Evolutionary conservation across 371 early-diverging fungal genomes (phyloP).

Genomic region (Mucor plumbeus): DNA sequence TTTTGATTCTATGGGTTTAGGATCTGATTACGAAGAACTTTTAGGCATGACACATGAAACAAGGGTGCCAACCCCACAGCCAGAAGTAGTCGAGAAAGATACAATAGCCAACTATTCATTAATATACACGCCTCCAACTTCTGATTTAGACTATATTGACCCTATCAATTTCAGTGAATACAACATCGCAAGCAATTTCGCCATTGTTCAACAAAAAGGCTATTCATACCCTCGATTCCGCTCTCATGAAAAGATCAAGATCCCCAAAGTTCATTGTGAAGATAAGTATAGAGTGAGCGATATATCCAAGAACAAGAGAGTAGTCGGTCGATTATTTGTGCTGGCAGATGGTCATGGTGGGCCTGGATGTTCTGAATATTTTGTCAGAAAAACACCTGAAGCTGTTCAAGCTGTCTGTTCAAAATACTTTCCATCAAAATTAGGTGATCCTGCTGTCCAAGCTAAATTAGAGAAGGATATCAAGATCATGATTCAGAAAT

Average conservation of each 20-base stretch:
- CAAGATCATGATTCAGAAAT: conserved; percentile 51
- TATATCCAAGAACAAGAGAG: conserved; percentile 28
- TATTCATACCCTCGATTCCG: conserved; percentile 70
- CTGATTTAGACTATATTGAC: conserved; percentile 45
- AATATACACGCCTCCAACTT: conserved; percentile 40
- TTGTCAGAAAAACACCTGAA: conserved; percentile 58
- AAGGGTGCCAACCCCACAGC: not conserved
- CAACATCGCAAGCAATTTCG: conserved; percentile 56
- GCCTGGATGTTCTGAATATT: conserved; percentile 66
- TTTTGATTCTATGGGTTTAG: conserved; percentile 19
- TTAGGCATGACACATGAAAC: not conserved
- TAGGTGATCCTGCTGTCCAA: conserved; percentile 46
- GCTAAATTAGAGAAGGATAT: conserved; percentile 52
- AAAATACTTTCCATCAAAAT: conserved; percentile 45
- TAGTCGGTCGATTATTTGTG: conserved; percentile 60
- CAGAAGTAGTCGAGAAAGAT: conserved; percentile 38
- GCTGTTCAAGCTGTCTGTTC: conserved; percentile 56
- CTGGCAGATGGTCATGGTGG: conserved; percentile 74
- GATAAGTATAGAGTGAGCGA: conserved; percentile 67
- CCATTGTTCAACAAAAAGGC: conserved; percentile 67
- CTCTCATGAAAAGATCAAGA: conserved; percentile 59
- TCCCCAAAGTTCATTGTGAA: conserved; percentile 65
- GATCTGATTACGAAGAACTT: conserved; percentile 34
- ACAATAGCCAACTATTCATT: conserved; percentile 50
- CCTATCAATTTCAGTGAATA: conserved; percentile 46